A percentile compares a stretch with the other conserved stretches of the same genome.
Conservation (phyloP, 192 early-diverging fungal genomes). For the Backusella mclennaniae region DNA sequence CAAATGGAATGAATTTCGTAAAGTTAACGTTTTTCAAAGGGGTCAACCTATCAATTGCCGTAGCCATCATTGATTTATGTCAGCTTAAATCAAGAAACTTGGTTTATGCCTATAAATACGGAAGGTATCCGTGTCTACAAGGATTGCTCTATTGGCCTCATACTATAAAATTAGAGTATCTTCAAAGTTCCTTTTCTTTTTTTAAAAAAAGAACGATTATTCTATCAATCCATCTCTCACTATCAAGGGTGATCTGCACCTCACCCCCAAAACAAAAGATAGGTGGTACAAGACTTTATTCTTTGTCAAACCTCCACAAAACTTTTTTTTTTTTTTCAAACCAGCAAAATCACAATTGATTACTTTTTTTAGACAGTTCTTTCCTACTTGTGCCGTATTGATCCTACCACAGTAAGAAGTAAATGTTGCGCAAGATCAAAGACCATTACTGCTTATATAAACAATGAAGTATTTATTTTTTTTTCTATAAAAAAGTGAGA, state of each 20-base stretch:
- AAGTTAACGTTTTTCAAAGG: neutral
- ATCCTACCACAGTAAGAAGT: neutral
- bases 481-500: neutral
- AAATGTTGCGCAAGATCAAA: neutral
- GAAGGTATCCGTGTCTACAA: neutral
- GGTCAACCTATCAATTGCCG: neutral
- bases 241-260: neutral
- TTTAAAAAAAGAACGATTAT: neutral
- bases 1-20: neutral
- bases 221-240: neutral
- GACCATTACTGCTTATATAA: neutral
- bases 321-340: neutral
- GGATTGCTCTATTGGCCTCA: neutral
- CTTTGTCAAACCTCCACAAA: neutral
- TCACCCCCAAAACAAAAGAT: neutral
- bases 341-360: neutral
- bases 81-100: neutral
- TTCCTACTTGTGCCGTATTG: neutral
- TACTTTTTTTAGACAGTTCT: neutral
- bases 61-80: neutral
- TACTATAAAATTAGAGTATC: neutral
- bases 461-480: constrained; percentile 1
- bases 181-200: neutral
- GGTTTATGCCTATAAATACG: neutral
- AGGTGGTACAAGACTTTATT: neutral